Base-by-base conservation (phyloP, 2,329 filamentous ascomycete genomes). In the Fusarium aywerte region DNA sequence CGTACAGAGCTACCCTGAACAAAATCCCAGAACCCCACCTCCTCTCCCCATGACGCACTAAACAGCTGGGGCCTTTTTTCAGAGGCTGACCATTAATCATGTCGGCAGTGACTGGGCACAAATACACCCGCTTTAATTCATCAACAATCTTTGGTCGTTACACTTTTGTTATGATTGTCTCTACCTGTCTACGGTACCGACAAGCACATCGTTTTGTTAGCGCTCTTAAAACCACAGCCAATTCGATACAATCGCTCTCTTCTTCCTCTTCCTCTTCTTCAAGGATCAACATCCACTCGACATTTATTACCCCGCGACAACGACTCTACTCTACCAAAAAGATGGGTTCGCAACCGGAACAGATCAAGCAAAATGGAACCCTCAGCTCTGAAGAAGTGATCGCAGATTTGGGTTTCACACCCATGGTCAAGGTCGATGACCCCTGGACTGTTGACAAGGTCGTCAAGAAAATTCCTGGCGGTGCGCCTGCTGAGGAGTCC, bases 371-470 rank as follows among this genome's bases (percentile, higher is more conserved):
- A 27, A 63, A 63, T 40, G 62, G 50, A 29, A 68, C 73, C 15
- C 60, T 74, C 54, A 39, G 35, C 13, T 20, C 60, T 9, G 56
- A 67, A 60, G 27, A 66, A 51, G 45, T 36, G n/a, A 21, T 49
- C 21, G 20, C 60, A 74, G 73, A 76, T 27, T 54, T 80, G 25
- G 78, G 79, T 25, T 79, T 74, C 61, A 78, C 76, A 3, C 77
- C 76, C 15, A 73, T 73, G 33, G 70, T 78, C 49, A 76, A 81
- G 58, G 74, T 86, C 21, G 73, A 78, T 4, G 84, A 78, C 10
- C 75, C 80, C 40, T 89, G 87, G 87, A 79, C 81, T 0, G 85
- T 87, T 7, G 81, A 85, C 52, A 85, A 86, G 68, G 92, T 92
- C 29, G 83, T 96, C 27, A 83, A 85, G 12, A 85, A 86, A 4